These are phyloP conservation scores for Cutaneotrichosporon curvatum DNA, from an alignment of 1,284 basidiomycete genomes.

Conservation along the genomic window DNA sequence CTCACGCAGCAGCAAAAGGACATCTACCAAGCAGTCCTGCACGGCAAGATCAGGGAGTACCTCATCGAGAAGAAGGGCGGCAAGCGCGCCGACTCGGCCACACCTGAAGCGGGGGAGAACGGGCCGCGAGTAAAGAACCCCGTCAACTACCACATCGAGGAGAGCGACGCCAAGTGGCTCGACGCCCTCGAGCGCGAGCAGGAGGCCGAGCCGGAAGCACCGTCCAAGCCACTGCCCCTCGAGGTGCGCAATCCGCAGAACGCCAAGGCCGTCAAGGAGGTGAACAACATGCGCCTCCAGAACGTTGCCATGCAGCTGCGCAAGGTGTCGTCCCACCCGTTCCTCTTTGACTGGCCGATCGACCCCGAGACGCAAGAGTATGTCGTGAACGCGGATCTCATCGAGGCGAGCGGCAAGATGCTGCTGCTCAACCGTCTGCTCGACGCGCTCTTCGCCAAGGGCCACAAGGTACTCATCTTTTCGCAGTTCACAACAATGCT, in stretches of 20 bases:
- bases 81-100: no score
- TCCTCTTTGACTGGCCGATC: slow-evolving; percentile 81
- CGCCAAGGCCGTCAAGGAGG: slow-evolving; percentile 57
- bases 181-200: slow-evolving; percentile 53
- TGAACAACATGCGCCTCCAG: slow-evolving; percentile 86
- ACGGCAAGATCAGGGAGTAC: slow-evolving; percentile 59
- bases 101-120: slow-evolving; percentile 24
- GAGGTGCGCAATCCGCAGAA: slow-evolving; percentile 29
- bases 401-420: slow-evolving; percentile 91
- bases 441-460: slow-evolving; percentile 68
- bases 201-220: neutral
- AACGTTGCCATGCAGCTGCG: slow-evolving; percentile 90
- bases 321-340: slow-evolving; percentile 84
- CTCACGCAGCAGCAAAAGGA: slow-evolving; percentile 72
- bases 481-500: slow-evolving; percentile 93
- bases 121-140: slow-evolving; percentile 25
- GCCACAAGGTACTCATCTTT: slow-evolving; percentile 89
- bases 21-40: slow-evolving; percentile 71
- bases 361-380: slow-evolving; percentile 58
- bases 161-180: slow-evolving; percentile 64
- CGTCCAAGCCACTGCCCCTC: no score
- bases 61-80: slow-evolving; percentile 52
- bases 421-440: slow-evolving; percentile 84
- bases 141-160: slow-evolving; percentile 51
- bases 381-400: slow-evolving; percentile 65